phyloP scores from a whole-genome alignment of 1,284 basidiomycete species.

The Pulchroboletus neoregius region DNA sequence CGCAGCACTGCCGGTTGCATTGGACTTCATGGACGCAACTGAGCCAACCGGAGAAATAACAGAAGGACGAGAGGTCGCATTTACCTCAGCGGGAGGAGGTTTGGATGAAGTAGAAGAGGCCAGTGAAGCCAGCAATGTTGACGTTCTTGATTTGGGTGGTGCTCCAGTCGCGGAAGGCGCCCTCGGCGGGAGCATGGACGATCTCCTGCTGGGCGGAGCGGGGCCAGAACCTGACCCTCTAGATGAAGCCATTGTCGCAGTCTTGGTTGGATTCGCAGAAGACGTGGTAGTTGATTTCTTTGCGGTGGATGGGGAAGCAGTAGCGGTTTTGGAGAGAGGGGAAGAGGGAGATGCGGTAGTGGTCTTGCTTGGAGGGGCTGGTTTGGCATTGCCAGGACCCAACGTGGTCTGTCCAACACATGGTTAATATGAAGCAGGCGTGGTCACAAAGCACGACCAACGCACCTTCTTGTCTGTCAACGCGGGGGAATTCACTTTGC shows the following conservation, averaged over 20 bases:
- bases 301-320: conserved; percentile 39
- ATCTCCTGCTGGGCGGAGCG: conserved; percentile 39
- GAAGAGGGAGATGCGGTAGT: conserved; percentile 34
- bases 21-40: conserved; percentile 32
- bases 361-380: conserved; percentile 43
- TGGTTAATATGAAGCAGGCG: conserved; percentile 27
- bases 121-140: conserved; percentile 35
- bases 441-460: conserved; percentile 25
- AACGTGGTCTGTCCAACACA: conserved; percentile 55
- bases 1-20: conserved; percentile 23
- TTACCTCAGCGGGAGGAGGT: conserved; percentile 37
- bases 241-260: conserved; percentile 39
- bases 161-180: conserved; percentile 32
- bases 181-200: conserved; percentile 44
- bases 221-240: conserved; percentile 33
- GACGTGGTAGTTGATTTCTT: conserved; percentile 47
- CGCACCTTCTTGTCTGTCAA: conserved; percentile 64
- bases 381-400: conserved; percentile 54
- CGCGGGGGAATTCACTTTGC: conserved; percentile 40
- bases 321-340: conserved; percentile 34
- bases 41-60: conserved; percentile 52
- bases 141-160: conserved; percentile 32
- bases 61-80: conserved; percentile 41
- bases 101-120: conserved; percentile 35
- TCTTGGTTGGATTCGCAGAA: conserved; percentile 40